These are phyloP conservation scores for Arxiozyma slooffiae DNA, from an alignment of 1,139 yeast species.

Conservation along the genomic window DNA sequence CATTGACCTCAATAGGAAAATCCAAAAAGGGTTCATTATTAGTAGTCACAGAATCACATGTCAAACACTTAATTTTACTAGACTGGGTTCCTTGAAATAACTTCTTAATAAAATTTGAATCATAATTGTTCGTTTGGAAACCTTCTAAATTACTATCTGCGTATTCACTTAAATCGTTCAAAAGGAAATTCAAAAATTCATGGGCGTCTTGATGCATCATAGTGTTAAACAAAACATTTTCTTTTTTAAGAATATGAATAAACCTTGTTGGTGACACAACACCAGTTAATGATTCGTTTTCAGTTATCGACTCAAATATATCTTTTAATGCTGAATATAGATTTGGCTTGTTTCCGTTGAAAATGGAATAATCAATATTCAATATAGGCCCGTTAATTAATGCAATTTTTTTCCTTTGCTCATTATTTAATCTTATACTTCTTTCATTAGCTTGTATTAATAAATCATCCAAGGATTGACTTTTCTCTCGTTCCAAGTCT, in stretches of 20 bases:
- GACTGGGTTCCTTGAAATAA: slow-evolving; percentile 80
- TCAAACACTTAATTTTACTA: slow-evolving; percentile 79
- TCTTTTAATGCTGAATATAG: slow-evolving; percentile 72
- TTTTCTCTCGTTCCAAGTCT: background rate
- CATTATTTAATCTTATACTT: slow-evolving; percentile 34
- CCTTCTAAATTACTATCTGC: slow-evolving; percentile 41
- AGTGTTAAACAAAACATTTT: slow-evolving; percentile 76
- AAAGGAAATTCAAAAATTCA: slow-evolving; percentile 78
- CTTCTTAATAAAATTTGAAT: slow-evolving; percentile 48
- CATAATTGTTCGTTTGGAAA: slow-evolving; percentile 26
- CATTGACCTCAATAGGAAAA: slow-evolving; percentile 63
- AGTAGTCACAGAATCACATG: slow-evolving; percentile 76
- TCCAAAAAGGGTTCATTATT: slow-evolving; percentile 84
- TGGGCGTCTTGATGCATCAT: slow-evolving; percentile 98
- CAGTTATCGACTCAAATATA: slow-evolving; percentile 72
- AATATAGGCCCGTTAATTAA: slow-evolving; percentile 74
- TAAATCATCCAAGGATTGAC: background rate
- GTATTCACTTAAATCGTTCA: slow-evolving; percentile 73
- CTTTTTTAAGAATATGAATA: slow-evolving; percentile 64
- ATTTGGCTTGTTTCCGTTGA: slow-evolving; percentile 33
- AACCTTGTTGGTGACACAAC: slow-evolving; percentile 75
- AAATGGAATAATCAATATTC: slow-evolving; percentile 49
- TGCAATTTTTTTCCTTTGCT: slow-evolving; percentile 73
- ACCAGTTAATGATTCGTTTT: slow-evolving; percentile 60
- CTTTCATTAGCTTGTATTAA: background rate